phyloP scores from a whole-genome alignment of 331 rosid genomes.

The Acacia concinna region DNA sequence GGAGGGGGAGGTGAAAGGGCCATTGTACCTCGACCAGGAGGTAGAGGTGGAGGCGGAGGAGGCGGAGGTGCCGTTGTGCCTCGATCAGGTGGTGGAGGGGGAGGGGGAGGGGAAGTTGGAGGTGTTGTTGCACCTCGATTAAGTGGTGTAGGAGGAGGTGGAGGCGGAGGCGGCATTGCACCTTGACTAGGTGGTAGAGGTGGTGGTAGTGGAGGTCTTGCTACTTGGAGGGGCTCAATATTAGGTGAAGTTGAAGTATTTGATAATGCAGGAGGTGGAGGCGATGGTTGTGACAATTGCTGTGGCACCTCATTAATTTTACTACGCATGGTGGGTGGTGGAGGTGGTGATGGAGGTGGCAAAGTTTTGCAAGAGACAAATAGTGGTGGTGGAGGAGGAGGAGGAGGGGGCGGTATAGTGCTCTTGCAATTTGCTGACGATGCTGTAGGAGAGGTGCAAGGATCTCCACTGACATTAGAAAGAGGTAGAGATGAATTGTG shows the following conservation, averaged over 20 bases:
- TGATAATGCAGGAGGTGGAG: background rate
- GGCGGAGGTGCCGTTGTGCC: slow-evolving; percentile 37
- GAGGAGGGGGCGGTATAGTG: slow-evolving; percentile 39
- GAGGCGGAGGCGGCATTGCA: slow-evolving; percentile 45
- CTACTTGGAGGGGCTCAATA: background rate
- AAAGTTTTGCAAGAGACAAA: slow-evolving; percentile 18
- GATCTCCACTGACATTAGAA: background rate
- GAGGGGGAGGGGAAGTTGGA: slow-evolving; percentile 51
- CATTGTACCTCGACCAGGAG: background rate
- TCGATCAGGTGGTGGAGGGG: slow-evolving; percentile 36
- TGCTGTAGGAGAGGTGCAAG: background rate
- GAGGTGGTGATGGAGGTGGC: slow-evolving; percentile 8
- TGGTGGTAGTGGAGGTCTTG: slow-evolving; percentile 37
- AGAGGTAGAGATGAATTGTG: slow-evolving; percentile 40
- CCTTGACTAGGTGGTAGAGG: slow-evolving; percentile 33
- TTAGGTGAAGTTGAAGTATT: slow-evolving; percentile 13
- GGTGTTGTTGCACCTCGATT: slow-evolving; percentile 49
- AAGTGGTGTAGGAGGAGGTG: slow-evolving; percentile 45
- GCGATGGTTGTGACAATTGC: background rate
- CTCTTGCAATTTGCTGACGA: background rate
- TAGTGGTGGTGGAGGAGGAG: slow-evolving; percentile 14
- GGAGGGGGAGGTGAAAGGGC: slow-evolving; percentile 36
- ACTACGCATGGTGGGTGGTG: background rate
- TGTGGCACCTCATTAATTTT: background rate
- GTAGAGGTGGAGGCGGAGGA: slow-evolving; percentile 65